phyloP scores from a whole-genome alignment of 2,329 filamentous ascomycete genomes.

The Aureobasidium sp. region DNA sequence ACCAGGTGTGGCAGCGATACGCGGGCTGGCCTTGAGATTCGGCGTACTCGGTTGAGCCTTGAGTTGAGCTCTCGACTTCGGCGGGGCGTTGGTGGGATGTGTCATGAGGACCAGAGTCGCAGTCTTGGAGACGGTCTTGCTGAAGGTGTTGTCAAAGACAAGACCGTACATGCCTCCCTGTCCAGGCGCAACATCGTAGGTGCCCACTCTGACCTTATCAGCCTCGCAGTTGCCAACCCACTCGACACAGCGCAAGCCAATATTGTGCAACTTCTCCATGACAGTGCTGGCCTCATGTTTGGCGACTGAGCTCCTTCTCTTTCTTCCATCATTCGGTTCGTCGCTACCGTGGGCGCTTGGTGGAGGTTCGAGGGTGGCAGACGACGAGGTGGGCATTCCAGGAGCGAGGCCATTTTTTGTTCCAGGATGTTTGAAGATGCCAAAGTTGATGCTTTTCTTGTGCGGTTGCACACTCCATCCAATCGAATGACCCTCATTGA shows the following conservation, averaged over 20 bases:
- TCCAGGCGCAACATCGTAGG: conserved; percentile 64
- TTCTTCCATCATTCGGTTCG: conserved; percentile 42
- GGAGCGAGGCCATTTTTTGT: conserved; percentile 48
- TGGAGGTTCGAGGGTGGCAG: conserved; percentile 31
- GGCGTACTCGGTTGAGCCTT: conserved; percentile 43
- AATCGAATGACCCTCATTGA: conserved; percentile 81
- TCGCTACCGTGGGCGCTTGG: conserved; percentile 34
- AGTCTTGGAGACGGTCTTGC: conserved; percentile 88
- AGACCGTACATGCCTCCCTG: conserved; percentile 91
- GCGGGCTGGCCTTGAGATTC: conserved; percentile 33
- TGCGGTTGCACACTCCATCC: conserved; percentile 97
- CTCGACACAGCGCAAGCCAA: conserved; percentile 53
- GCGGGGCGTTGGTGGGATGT: conserved; percentile 74
- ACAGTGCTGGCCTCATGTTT: conserved; percentile 51
- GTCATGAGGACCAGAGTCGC: conserved; percentile 91
- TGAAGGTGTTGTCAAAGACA: conserved; percentile 98
- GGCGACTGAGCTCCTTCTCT: conserved; percentile 26
- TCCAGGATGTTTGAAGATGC: conserved; percentile 93
- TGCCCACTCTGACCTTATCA: conserved; percentile 88
- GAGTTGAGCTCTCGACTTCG: conserved; percentile 64
- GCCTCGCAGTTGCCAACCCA: conserved; percentile 96
- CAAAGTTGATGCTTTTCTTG: conserved; percentile 98
- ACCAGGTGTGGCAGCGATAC: conserved; percentile 25
- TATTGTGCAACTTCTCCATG: conserved; percentile 53
- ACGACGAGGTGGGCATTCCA: conserved; percentile 26